These are phyloP conservation scores for Boletus sp. DNA, from an alignment of 1,284 basidiomycete genomes.

Conservation along the genomic window DNA sequence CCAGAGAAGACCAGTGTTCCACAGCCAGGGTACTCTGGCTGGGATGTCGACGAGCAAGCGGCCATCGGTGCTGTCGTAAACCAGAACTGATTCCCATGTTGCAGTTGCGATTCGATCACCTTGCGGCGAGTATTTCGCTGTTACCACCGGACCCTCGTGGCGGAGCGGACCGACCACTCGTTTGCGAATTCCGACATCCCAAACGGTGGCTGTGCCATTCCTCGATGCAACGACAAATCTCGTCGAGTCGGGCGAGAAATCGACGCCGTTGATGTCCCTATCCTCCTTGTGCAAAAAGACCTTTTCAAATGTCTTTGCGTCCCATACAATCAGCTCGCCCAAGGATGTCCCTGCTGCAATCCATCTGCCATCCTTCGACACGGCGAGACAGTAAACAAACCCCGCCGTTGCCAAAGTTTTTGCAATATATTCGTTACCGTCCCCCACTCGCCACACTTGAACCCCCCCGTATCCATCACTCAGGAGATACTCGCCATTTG, in stretches of 20 bases:
- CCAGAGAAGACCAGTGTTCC: too few species aligned
- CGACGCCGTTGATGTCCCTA: neutral
- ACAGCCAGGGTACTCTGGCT: too few species aligned
- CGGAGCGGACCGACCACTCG: neutral
- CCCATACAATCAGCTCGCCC: neutral
- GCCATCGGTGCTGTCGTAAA: neutral
- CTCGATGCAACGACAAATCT: neutral
- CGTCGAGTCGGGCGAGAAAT: neutral
- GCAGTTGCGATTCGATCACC: slow-evolving; percentile 3
- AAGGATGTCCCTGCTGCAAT: slow-evolving; percentile 1
- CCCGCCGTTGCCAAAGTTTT: neutral
- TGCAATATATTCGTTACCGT: neutral
- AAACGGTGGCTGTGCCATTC: neutral
- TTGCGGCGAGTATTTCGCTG: neutral
- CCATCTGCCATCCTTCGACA: slow-evolving; percentile 8
- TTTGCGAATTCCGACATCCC: too few species aligned
- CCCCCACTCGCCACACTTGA: neutral
- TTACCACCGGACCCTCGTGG: neutral
- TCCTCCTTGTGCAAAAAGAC: neutral
- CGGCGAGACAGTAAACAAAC: neutral
- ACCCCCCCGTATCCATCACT: neutral
- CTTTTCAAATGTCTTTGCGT: neutral
- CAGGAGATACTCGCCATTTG: neutral
- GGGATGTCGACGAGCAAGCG: neutral
- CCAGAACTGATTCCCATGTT: neutral